Conservation (phyloP, 2,329 filamentous ascomycete species). For the Curvularia sp. region DNA sequence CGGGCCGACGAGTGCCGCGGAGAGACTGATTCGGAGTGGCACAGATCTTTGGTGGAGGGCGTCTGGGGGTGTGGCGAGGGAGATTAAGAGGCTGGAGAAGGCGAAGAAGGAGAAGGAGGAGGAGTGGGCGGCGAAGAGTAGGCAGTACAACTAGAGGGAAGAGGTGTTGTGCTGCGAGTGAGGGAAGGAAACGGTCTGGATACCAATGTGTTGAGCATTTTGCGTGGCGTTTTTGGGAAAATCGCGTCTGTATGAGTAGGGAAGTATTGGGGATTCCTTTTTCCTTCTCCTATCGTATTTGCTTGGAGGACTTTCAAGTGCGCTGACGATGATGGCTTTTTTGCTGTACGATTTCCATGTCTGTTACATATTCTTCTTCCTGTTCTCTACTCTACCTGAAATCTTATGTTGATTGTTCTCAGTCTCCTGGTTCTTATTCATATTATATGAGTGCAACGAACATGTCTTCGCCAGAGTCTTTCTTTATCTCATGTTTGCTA, state of each 20-base stretch:
- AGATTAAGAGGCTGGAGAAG: slow-evolving; percentile 48
- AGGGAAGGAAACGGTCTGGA: not conserved
- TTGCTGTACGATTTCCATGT: not conserved
- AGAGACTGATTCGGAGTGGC: slow-evolving; percentile 86
- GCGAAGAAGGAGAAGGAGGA: slow-evolving; percentile 42
- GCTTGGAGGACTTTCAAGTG: not conserved
- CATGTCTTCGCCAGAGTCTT: too few species aligned
- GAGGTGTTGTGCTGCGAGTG: not conserved
- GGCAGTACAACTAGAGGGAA: slow-evolving; percentile 36
- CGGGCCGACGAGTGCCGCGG: slow-evolving; percentile 78
- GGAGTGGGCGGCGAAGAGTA: slow-evolving; percentile 27
- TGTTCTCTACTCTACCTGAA: not conserved
- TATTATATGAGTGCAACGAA: not conserved
- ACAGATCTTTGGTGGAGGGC: slow-evolving; percentile 94
- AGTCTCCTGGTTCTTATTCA: not conserved
- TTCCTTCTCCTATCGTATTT: not conserved
- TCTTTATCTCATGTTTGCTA: too few species aligned
- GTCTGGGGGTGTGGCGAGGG: slow-evolving; percentile 71
- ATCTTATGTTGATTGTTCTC: not conserved
- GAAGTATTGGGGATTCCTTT: not conserved
- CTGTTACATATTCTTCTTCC: not conserved
- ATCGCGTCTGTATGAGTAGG: not conserved
- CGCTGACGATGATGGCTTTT: not conserved
- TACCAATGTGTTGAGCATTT: not conserved
- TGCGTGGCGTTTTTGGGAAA: not conserved